These are phyloP conservation scores for Ustilago xerochloae DNA, from an alignment of 1,284 basidiomycete genomes.

Conservation along the genomic window DNA sequence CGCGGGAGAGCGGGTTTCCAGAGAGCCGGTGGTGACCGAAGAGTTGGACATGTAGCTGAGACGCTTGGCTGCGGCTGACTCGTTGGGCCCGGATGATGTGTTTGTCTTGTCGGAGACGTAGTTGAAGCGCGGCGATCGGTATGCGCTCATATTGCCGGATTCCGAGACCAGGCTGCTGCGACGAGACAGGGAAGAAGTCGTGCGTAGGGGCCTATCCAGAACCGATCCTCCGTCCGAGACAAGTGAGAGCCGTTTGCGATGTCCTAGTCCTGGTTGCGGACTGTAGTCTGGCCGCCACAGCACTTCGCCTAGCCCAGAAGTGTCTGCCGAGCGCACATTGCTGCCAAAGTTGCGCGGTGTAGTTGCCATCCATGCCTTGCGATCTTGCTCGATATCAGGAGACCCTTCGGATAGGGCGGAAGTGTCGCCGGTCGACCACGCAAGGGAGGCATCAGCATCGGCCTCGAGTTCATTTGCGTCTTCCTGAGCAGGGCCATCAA, in stretches of 20 bases:
- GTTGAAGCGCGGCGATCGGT: constrained; percentile 44
- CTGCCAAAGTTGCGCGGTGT: constrained; percentile 51
- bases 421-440: constrained; percentile 25
- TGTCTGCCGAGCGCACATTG: constrained; percentile 17
- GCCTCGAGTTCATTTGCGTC: constrained; percentile 22
- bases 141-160: constrained; percentile 14
- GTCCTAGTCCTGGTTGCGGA: constrained; percentile 12
- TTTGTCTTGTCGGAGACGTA: constrained; percentile 36
- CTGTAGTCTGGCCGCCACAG: constrained; percentile 13
- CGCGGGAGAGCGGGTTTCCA: constrained; percentile 24
- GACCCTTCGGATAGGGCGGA: constrained; percentile 25
- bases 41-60: constrained; percentile 56
- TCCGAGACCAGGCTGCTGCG: constrained; percentile 45
- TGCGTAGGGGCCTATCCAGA: constrained; percentile 24
- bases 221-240: constrained; percentile 42
- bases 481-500: constrained; percentile 26
- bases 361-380: constrained; percentile 29
- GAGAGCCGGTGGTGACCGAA: constrained; percentile 19
- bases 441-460: constrained; percentile 20
- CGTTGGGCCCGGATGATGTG: constrained; percentile 42
- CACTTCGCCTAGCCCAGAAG: not conserved
- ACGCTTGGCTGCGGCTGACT: constrained; percentile 52
- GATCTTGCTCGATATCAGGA: constrained; percentile 25
- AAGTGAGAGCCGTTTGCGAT: constrained; percentile 48
- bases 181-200: constrained; percentile 34